Base-by-base conservation (phyloP, 169 alveolate genomes). In the Eimeria acervulina region DNA sequence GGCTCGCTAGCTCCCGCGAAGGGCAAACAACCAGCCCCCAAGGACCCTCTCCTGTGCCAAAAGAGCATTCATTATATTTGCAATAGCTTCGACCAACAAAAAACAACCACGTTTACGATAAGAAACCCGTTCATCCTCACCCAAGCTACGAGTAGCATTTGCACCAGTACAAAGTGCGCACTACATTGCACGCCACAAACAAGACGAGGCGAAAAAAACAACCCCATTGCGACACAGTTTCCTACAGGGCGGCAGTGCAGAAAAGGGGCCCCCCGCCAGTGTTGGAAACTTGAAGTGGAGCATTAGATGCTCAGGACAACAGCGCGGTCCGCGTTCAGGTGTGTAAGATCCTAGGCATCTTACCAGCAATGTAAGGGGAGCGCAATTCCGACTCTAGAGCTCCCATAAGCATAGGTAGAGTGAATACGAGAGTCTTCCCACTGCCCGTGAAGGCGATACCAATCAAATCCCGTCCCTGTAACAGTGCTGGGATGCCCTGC, bases 401-500 rank as follows among this genome's bases (percentile, higher is more conserved):
- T 52, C 96, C 97, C 99, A 98, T 97, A 36, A 98, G 96, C 98
- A 98, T 96, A 1, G 99, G 99, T 6, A 99, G 96, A 31, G 98
- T 97, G 96, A 98, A 99, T 63, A 98, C 99, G 59, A 99, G 96
- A 5, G 99, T 99, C 97, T 99, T 99, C 15, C 99, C 99, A 96
- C 99, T 97, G 5, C 99, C 97, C 61, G 99, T 98, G 87, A 98
- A 98, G 40, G 99, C 99, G 28, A 99, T 97, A 44, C 99, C 99
- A 19, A 99, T 98, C 83, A 99, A 92, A 93, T 99, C 99, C 95
- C 99, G 91, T 6, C 99, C 99, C 51, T 92, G 90, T 28, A 98
- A 97, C 68, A 97, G 98, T 28, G 98, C 97, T 10, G 99, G 99
- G 31, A 98, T 94, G 68, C 99, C 99, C 95, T 97, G 98, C 28